phyloP scores from a whole-genome alignment of 2,329 filamentous ascomycete genomes.

The Ophiostoma tasmaniense region DNA sequence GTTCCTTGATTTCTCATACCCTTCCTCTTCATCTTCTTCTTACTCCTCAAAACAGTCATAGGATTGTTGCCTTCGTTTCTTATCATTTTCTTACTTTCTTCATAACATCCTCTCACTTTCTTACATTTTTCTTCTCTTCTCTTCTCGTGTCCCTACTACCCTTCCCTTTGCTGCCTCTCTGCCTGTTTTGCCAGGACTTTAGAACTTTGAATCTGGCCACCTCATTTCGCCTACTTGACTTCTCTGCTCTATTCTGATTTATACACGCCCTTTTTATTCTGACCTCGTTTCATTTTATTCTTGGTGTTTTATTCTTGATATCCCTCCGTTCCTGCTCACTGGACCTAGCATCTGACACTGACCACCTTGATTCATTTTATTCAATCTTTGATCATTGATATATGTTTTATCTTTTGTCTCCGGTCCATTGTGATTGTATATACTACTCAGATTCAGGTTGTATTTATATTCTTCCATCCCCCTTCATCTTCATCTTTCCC shows the following conservation, averaged over 20 bases:
- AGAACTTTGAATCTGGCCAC: constrained; percentile 13
- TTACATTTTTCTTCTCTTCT: not conserved
- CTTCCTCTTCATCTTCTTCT: not conserved
- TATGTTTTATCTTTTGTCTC: not conserved
- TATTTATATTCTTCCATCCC: constrained; percentile 15
- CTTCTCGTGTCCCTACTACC: not conserved
- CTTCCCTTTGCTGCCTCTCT: not conserved
- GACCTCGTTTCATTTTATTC: not conserved
- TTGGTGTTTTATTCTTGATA: not conserved
- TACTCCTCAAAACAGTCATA: constrained; percentile 11
- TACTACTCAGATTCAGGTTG: constrained; percentile 6
- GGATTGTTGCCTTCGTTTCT: constrained; percentile 18
- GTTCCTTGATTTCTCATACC: constrained; percentile 17
- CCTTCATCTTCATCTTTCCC: not conserved
- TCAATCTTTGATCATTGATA: not conserved
- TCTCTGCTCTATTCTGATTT: constrained; percentile 6
- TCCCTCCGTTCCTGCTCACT: not conserved
- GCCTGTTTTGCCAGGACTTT: constrained; percentile 4
- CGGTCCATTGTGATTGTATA: not conserved
- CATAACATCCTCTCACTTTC: constrained; percentile 6
- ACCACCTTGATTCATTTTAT: not conserved
- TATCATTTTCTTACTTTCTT: constrained; percentile 4
- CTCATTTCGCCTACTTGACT: constrained; percentile 9
- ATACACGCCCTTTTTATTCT: not conserved
- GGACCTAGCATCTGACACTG: not conserved